Evolutionary conservation across 2,329 filamentous ascomycete species (phyloP), one percentile per base, ranked within the genome.

Genomic region (Alternaria sp.): DNA sequence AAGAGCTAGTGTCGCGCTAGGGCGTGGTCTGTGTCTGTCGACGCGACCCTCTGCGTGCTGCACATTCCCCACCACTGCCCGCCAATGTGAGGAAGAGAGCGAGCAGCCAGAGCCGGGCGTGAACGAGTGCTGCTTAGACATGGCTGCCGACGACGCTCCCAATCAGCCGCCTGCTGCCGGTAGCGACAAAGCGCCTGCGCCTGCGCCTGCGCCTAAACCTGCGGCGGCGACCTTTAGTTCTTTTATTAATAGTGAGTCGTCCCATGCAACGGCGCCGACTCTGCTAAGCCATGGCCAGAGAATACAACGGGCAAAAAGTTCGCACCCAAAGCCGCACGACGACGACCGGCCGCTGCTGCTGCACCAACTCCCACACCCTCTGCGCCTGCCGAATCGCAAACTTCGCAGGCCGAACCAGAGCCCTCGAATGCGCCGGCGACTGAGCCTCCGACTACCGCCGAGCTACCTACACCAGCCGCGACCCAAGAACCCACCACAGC

Each of bases 301-400:
- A 80, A 81, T 65, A 80, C 80, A 60, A 80, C 81, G 17, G 81
- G 81, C 73, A 84, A 82, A 69, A 83, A 82, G 70, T 81, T 84
- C 62, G 82, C 81, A 5, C 84, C 84, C 43, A 85, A 85, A 68
- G 81, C 79, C 51, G 77, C 80, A 28, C 77, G 78, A 44, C 81
- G 83, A 54, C 78, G 83, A 28, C 80, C 83, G 54, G 76, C 74
- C 47, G 77, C 76, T 23, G 73, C 75, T 8, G 63, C 74, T 21
- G 59, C 69, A 25, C 32, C 58, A 0, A 50, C 45, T 25, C 47
- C 55, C 2, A 45, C 58, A 23, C 23, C 56, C 9, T 58, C 57
- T 54, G 57, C 57, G 12, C 51, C 62, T 43, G 62, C 64, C 43
- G 65, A 72, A 17, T 54, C 63, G 52, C 62, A 64, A 59, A 54